phyloP scores from a whole-genome alignment of 2,329 filamentous ascomycete genomes.

The Aureobasidium sp. region DNA sequence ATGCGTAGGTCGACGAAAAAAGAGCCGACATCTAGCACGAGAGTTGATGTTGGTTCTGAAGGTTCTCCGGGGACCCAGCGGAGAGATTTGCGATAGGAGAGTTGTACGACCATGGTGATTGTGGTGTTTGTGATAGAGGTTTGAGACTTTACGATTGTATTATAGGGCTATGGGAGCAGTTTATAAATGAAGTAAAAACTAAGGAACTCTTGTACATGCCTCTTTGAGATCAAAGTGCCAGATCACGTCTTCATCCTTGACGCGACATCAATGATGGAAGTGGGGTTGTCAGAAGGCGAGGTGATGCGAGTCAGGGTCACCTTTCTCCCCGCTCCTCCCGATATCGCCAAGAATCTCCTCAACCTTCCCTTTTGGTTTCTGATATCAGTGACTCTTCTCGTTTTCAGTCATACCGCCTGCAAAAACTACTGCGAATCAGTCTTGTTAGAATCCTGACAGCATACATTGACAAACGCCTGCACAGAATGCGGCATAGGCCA shows the following conservation, averaged over 20 bases:
- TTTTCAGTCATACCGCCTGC: neutral
- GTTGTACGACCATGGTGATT: conserved; percentile 4
- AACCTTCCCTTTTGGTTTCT: neutral
- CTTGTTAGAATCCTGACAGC: neutral
- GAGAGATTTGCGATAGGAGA: conserved; percentile 7
- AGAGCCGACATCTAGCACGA: conserved; percentile 7
- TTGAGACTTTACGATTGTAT: neutral
- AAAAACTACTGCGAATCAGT: neutral
- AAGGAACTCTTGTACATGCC: neutral
- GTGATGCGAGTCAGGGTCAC: neutral
- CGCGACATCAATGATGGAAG: neutral
- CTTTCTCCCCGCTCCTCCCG: neutral
- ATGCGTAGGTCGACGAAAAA: conserved; percentile 11
- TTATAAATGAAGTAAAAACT: neutral
- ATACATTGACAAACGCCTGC: neutral
- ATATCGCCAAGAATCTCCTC: conserved; percentile 7
- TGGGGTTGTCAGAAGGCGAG: neutral
- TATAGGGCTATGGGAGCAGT: neutral
- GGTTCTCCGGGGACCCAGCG: neutral
- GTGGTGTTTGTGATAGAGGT: neutral
- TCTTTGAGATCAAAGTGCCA: neutral
- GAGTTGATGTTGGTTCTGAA: conserved; percentile 3
- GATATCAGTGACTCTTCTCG: neutral
- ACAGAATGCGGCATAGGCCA: conserved; percentile 6
- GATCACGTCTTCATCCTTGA: neutral